phyloP scores from a whole-genome alignment of 108 stramenopile species.

The Nitzschia sp. region DNA sequence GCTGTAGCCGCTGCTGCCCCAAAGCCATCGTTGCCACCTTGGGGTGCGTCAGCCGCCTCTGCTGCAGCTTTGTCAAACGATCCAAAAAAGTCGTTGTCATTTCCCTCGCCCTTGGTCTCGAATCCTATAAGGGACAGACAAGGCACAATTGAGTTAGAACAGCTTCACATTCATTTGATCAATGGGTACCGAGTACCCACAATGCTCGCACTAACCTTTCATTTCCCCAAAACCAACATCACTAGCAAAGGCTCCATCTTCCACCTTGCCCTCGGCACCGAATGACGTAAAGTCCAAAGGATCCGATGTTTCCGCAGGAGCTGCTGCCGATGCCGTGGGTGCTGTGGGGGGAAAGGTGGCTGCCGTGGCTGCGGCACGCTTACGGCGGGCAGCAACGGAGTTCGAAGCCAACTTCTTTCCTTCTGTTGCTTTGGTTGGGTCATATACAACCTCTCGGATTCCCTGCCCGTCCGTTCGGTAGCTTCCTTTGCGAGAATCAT shows the following conservation, averaged over 20 bases:
- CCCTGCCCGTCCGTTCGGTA: slow-evolving; percentile 84
- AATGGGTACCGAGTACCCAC: not conserved
- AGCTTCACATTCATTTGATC: too few relatives aligned
- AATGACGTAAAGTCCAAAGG: slow-evolving; percentile 19
- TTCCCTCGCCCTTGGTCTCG: slow-evolving; percentile 10
- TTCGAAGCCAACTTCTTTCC: slow-evolving; percentile 79
- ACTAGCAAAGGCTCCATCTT: slow-evolving; percentile 12
- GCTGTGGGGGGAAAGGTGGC: not conserved
- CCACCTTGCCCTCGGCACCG: slow-evolving; percentile 13
- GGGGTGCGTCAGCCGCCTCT: not conserved
- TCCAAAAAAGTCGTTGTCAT: slow-evolving; percentile 22
- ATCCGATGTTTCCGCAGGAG: slow-evolving; percentile 2
- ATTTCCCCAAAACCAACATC: slow-evolving; percentile 29
- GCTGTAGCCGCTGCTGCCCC: slow-evolving; percentile 9
- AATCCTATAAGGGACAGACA: slow-evolving; percentile 9
- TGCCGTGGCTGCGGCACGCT: slow-evolving; percentile 44
- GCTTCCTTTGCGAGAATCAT: slow-evolving; percentile 51
- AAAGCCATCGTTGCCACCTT: slow-evolving; percentile 8
- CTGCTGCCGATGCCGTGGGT: slow-evolving; percentile 6
- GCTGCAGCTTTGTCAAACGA: slow-evolving; percentile 24
- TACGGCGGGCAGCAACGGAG: slow-evolving; percentile 75
- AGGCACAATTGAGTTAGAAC: not conserved
- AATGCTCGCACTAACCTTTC: slow-evolving; percentile 20
- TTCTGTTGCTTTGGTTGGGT: slow-evolving; percentile 48
- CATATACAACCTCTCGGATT: slow-evolving; percentile 40